Evolutionary conservation across 2,329 filamentous ascomycete genomes (phyloP).

Genomic region (Fusarium pilosicola): DNA sequence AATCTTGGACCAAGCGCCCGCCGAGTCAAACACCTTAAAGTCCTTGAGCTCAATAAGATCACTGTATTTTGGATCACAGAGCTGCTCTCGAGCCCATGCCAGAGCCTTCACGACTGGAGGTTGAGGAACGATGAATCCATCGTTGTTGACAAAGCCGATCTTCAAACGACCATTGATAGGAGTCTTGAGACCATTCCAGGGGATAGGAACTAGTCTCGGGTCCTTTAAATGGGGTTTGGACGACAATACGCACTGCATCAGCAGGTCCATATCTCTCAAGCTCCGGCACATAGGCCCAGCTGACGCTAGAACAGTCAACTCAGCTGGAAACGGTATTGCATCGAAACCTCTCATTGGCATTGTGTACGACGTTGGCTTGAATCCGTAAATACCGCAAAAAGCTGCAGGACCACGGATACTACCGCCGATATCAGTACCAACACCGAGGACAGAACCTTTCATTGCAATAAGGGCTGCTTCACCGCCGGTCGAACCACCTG

Average conservation of each 20-base stretch:
- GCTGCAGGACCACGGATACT: background rate
- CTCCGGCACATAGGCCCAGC: background rate
- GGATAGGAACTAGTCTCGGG: constrained; percentile 44
- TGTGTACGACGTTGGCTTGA: background rate
- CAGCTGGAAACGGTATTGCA: constrained; percentile 43
- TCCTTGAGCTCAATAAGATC: background rate
- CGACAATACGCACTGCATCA: background rate
- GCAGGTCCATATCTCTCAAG: background rate
- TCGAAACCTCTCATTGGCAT: constrained; percentile 13
- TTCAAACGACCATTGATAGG: constrained; percentile 64
- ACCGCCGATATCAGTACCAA: background rate
- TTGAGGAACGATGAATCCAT: constrained; percentile 64
- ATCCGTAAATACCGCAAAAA: background rate
- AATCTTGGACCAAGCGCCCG: background rate
- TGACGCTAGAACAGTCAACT: constrained; percentile 42
- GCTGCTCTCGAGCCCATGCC: background rate
- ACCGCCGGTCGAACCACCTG: constrained; percentile 71
- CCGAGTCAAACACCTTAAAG: background rate
- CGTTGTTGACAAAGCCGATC: constrained; percentile 45
- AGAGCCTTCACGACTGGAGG: constrained; percentile 68
- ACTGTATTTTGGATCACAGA: background rate
- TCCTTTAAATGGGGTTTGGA: background rate
- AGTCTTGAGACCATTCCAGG: constrained; percentile 28
- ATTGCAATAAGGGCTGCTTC: constrained; percentile 49
- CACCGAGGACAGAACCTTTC: constrained; percentile 28